These are phyloP conservation scores for Sclerotinia borealis DNA, from an alignment of 2,329 filamentous ascomycete genomes.

Conservation along the genomic window DNA sequence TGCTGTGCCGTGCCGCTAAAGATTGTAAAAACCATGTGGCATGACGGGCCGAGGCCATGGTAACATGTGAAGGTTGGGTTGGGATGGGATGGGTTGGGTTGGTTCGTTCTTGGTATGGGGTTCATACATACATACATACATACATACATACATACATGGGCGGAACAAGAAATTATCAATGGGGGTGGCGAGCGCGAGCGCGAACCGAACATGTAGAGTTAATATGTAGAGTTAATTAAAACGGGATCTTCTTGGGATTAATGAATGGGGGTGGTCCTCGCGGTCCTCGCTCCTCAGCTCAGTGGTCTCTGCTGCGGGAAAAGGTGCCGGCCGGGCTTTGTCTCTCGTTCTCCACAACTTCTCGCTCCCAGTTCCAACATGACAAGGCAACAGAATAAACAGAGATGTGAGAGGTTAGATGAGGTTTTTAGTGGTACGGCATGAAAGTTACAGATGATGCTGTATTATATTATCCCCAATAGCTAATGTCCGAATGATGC, in stretches of 20 bases:
- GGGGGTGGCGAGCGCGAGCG: not conserved
- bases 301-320: not conserved
- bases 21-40: conserved; percentile 12
- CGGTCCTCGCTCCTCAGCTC: no score
- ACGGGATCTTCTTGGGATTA: not conserved
- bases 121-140: no score
- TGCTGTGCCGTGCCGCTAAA: conserved; percentile 13
- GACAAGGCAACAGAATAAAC: conserved; percentile 14
- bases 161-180: not conserved
- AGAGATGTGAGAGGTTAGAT: conserved; percentile 7
- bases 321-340: not conserved
- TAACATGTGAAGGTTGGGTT: not conserved
- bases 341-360: conserved; percentile 3
- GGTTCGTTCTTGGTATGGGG: not conserved
- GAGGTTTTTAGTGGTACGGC: not conserved
- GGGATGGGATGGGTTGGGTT: no score
- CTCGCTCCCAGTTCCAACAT: not conserved
- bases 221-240: no score
- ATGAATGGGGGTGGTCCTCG: not conserved
- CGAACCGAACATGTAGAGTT: no score
- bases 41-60: conserved; percentile 1
- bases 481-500: conserved; percentile 7
- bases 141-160: no score
- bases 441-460: conserved; percentile 3
- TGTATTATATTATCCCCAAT: not conserved